A percentile compares a stretch with the other conserved stretches of the same genome.
phyloP scores from a whole-genome alignment of 805 yeast genomes.

The Lipomyces chichibuensis region DNA sequence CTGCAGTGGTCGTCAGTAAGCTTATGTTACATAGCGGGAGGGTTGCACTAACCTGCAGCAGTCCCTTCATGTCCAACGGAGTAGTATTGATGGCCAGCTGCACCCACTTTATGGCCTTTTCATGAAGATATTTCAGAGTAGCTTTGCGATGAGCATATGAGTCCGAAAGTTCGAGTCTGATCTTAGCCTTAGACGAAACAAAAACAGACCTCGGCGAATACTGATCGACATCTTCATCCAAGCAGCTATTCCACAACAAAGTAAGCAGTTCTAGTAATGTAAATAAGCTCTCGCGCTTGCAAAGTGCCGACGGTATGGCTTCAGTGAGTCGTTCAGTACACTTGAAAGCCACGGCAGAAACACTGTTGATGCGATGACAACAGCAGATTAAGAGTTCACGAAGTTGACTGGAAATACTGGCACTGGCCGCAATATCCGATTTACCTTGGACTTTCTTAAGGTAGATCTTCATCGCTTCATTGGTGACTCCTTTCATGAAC shows the following conservation, averaged over 20 bases:
- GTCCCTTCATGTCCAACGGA: conserved; percentile 73
- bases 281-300: conserved; percentile 72
- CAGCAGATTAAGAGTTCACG: conserved; percentile 67
- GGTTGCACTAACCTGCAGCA: conserved; percentile 47
- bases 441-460: conserved; percentile 50
- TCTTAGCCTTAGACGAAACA: conserved; percentile 50
- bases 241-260: conserved; percentile 73
- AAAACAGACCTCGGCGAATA: conserved; percentile 83
- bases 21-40: neutral
- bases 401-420: conserved; percentile 66
- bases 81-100: conserved; percentile 58
- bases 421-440: conserved; percentile 58
- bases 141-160: conserved; percentile 72
- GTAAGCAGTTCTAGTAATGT: conserved; percentile 80
- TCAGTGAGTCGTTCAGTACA: conserved; percentile 71
- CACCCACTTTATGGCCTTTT: conserved; percentile 70
- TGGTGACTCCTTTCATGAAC: conserved; percentile 67
- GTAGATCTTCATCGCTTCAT: conserved; percentile 50
- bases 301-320: conserved; percentile 74
- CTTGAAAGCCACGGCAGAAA: conserved; percentile 79
- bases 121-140: conserved; percentile 63
- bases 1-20: conserved; percentile 45
- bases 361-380: conserved; percentile 72
- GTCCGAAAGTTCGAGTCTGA: conserved; percentile 67
- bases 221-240: conserved; percentile 80